Base-by-base conservation (phyloP, 768 basidiomycete species). In the Xanthoconium purpureum region DNA sequence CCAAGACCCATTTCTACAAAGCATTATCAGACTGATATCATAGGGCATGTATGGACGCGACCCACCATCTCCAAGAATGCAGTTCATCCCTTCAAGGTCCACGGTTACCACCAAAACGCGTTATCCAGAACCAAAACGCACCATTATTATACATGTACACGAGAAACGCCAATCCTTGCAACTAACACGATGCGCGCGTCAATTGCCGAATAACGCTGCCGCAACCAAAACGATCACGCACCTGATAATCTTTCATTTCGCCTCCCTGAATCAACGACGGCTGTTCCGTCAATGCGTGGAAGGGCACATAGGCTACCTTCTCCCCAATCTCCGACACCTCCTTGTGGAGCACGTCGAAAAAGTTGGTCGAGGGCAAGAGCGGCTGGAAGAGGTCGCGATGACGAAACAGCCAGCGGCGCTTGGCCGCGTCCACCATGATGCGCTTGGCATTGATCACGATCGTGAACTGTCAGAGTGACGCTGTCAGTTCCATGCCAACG, bases 201-300 rank as follows among this genome's bases (percentile, higher is more conserved):
- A 60, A 53, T 12, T 14, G 5, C 6, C 8, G 15, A 13, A 30
- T 6, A 3, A 28, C 24, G n/a, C 7, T 51, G 2, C 61, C 45
- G 37, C 46, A 44, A 10, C 18, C n/a, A 15, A 10, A 39, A 36
- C 14, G 24, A 33, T 12, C 13, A 59, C 52, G 10, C 38, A 81
- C 81, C 76, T 90, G 88, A 69, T 89, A 89, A 51, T 84, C 84
- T 67, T 89, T 89, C 78, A 89, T 81, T 28, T 74, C 69, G 15
- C 86, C 88, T 10, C 78, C 79, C 17, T 71, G 71, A 30, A 89
- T 74, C 38, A 80, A 69, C 7, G 62, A 55, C 0, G 84, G 85
- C 58, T 86, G 84, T 40, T 73, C 71, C 24, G 72, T 72, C 47
- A 81, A 55, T 18, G 72, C 60, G 47, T 72, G 76, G 17, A 74